Conservation (phyloP, 805 yeast genomes). For the Saturnispora galanensis region DNA sequence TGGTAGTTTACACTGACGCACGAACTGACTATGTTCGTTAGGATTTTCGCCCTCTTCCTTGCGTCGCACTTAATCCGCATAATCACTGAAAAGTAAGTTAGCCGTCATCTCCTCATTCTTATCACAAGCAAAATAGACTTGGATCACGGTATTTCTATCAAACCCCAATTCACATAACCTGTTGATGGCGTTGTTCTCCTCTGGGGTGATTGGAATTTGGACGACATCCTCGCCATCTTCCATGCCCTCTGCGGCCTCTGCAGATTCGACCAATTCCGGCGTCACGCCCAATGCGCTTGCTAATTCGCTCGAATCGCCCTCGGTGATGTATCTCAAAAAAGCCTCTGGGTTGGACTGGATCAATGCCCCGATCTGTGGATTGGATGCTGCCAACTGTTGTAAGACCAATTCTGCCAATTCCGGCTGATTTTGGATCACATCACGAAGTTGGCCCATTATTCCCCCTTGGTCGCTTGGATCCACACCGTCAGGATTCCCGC, state of each 20-base stretch:
- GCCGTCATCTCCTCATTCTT: slow-evolving; percentile 97
- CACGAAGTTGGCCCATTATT: slow-evolving; percentile 50
- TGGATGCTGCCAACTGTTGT: slow-evolving; percentile 68
- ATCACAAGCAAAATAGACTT: slow-evolving; percentile 96
- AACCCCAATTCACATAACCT: slow-evolving; percentile 91
- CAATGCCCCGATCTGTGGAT: slow-evolving; percentile 76
- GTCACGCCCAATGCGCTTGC: slow-evolving; percentile 33
- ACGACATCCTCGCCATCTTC: slow-evolving; percentile 7
- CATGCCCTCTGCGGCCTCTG: slow-evolving; percentile 29
- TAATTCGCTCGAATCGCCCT: slow-evolving; percentile 48
- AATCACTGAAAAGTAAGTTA: slow-evolving; percentile 68
- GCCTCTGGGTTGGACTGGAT: slow-evolving; percentile 86
- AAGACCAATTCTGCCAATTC: slow-evolving; percentile 77
- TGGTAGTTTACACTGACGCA: too few relatives aligned
- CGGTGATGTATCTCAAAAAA: slow-evolving; percentile 63
- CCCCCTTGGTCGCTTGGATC: slow-evolving; percentile 28
- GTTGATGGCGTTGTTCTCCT: slow-evolving; percentile 81
- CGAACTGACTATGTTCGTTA: too few relatives aligned
- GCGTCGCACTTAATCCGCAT: slow-evolving; percentile 23
- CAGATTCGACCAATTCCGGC: slow-evolving; percentile 29
- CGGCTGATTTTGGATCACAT: slow-evolving; percentile 75
- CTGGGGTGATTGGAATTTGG: slow-evolving; percentile 54
- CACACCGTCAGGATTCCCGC: slow-evolving; percentile 25
- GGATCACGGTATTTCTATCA: slow-evolving; percentile 76
- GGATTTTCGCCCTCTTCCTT: not conserved